Evolutionary conservation across 306 rosid species (phyloP).

Genomic region (Cyclanthera cordifolia): DNA sequence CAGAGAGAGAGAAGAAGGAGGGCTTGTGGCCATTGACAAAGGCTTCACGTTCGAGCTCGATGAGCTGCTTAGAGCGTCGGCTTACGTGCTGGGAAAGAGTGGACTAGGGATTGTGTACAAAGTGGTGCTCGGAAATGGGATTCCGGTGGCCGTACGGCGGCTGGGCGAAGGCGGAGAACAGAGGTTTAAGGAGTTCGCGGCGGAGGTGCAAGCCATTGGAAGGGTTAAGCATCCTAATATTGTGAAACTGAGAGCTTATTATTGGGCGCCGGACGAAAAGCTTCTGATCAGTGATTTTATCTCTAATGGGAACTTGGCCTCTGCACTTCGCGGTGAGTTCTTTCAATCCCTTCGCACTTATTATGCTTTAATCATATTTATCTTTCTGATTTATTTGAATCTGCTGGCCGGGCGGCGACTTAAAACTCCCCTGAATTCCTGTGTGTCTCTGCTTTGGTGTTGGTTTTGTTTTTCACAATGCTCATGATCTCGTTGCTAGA

Average conservation of each 20-base stretch:
- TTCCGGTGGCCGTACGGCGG: constrained; percentile 94
- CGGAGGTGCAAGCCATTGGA: constrained; percentile 88
- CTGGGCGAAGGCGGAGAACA: constrained; percentile 94
- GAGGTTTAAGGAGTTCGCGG: constrained; percentile 78
- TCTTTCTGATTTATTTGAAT: no score
- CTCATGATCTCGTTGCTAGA: not conserved
- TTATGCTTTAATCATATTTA: no score
- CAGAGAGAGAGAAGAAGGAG: constrained; percentile 47
- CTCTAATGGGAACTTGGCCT: constrained; percentile 72
- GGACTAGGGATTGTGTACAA: constrained; percentile 93
- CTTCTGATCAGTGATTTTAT: constrained; percentile 86
- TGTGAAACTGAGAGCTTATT: constrained; percentile 72
- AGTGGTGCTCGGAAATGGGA: constrained; percentile 86
- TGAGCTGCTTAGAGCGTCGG: constrained; percentile 85
- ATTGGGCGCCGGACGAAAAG: constrained; percentile 97
- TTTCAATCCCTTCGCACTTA: not conserved
- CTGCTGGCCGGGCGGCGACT: no score
- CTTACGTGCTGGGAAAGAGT: constrained; percentile 94
- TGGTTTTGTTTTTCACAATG: not conserved
- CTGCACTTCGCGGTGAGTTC: constrained; percentile 63
- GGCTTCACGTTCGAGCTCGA: constrained; percentile 84
- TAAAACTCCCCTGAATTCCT: no score
- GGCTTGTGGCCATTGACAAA: constrained; percentile 77
- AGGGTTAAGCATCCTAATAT: constrained; percentile 81
- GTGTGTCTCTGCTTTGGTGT: not conserved